Evolutionary conservation across 805 yeast species (phyloP).

Genomic region (Lachancea nothofagi): DNA sequence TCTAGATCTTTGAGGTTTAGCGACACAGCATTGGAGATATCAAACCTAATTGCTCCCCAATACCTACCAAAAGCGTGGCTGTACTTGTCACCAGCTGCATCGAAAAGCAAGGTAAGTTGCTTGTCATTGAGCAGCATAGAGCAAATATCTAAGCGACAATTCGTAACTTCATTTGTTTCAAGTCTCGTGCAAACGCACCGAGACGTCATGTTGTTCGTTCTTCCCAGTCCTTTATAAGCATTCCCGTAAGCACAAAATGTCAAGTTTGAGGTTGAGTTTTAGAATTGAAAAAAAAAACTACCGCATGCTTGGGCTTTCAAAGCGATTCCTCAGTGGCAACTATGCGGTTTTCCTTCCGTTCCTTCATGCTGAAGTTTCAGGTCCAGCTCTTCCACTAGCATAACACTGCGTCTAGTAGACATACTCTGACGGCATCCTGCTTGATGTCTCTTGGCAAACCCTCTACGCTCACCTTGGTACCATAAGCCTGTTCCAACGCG

Average conservation of each 20-base stretch:
- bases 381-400: constrained; percentile 7
- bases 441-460: constrained; percentile 83
- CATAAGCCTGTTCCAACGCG: constrained; percentile 45
- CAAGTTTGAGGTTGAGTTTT: no score
- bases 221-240: no score
- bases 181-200: no score
- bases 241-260: no score
- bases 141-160: no score
- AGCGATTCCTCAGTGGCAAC: neutral
- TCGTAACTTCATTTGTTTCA: no score
- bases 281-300: no score
- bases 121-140: no score
- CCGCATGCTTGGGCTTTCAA: no score
- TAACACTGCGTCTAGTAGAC: constrained; percentile 35
- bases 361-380: neutral
- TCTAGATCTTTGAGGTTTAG: no score
- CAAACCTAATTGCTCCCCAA: constrained; percentile 32
- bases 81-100: neutral
- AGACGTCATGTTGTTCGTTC: no score
- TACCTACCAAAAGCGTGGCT: neutral
- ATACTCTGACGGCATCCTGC: constrained; percentile 79
- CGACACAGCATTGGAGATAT: constrained; percentile 19
- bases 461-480: constrained; percentile 80
- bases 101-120: neutral
- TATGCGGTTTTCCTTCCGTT: neutral